Conservation (phyloP, 148 eudicot species). For the Rhododendron williamsianum region DNA sequence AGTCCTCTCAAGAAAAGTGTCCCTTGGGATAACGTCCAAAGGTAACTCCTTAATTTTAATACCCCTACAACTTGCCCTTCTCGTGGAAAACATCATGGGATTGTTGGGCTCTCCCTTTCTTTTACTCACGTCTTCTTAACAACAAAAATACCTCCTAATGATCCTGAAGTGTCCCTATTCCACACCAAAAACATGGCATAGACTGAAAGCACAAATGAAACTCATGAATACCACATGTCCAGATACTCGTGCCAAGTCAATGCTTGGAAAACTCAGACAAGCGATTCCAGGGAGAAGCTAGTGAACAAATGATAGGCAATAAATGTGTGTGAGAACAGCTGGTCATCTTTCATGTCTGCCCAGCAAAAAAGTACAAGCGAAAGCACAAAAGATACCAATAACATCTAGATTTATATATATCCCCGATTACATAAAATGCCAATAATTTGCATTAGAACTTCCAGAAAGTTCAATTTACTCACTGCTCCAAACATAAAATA, state of each 20-base stretch:
- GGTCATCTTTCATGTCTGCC: not conserved
- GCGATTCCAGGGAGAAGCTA: not conserved
- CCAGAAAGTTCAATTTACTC: not conserved
- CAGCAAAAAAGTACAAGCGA: not conserved
- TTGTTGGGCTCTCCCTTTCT: not conserved
- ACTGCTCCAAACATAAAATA: not conserved
- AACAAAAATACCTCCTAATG: not conserved
- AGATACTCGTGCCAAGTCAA: not conserved
- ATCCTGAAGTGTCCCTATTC: not conserved
- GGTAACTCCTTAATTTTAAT: not conserved
- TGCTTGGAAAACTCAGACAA: not conserved
- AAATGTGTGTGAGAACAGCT: not conserved
- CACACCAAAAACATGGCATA: not conserved
- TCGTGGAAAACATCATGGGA: not conserved
- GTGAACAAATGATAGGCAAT: not conserved
- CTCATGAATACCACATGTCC: not conserved
- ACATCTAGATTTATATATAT: not conserved
- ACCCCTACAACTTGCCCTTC: not conserved
- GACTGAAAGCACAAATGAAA: not conserved
- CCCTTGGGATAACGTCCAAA: too few relatives aligned
- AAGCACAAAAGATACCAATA: not conserved
- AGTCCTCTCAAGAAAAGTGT: not conserved
- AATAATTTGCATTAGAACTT: not conserved
- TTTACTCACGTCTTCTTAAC: not conserved
- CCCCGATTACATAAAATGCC: not conserved